Percentiles rank a stretch among this genome's conserved stretches.
phyloP scores from a whole-genome alignment of 1,284 basidiomycete species.

The Trametes hirsuta region DNA sequence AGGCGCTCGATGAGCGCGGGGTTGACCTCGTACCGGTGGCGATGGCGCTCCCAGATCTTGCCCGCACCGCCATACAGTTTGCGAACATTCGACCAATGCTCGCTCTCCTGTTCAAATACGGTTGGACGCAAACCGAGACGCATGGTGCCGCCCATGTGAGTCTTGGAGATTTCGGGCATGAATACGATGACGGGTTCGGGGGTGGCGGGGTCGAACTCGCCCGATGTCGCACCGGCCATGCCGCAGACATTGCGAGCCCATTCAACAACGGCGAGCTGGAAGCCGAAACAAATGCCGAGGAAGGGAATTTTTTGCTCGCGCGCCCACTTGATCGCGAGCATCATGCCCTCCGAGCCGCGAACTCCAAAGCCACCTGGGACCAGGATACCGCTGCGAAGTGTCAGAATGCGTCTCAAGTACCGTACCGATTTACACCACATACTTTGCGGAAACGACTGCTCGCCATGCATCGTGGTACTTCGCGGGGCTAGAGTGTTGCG shows the following conservation, averaged over 20 bases:
- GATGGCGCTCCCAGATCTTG: slow-evolving; percentile 95
- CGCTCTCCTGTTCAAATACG: slow-evolving; percentile 72
- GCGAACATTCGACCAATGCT: slow-evolving; percentile 70
- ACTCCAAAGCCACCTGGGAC: slow-evolving; percentile 95
- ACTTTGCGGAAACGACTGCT: slow-evolving; percentile 82
- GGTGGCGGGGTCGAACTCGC: slow-evolving; percentile 72
- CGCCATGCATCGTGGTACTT: slow-evolving; percentile 97
- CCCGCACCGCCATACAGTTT: slow-evolving; percentile 85
- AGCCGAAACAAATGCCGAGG: slow-evolving; percentile 96
- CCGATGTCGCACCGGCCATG: slow-evolving; percentile 82
- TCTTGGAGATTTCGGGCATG: slow-evolving; percentile 99
- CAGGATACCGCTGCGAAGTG: slow-evolving; percentile 76
- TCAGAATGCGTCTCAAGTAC: slow-evolving; percentile 7
- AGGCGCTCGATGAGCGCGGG: slow-evolving; percentile 83
- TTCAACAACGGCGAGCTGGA: slow-evolving; percentile 97
- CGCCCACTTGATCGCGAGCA: slow-evolving; percentile 95
- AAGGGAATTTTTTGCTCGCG: slow-evolving; percentile 95
- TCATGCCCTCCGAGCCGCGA: slow-evolving; percentile 97
- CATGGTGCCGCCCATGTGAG: slow-evolving; percentile 99
- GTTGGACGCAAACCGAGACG: slow-evolving; percentile 94
- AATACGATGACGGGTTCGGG: slow-evolving; percentile 87
- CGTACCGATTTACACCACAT: slow-evolving; percentile 49
- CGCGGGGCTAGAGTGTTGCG: slow-evolving; percentile 80
- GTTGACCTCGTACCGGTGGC: slow-evolving; percentile 98
- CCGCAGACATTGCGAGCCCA: slow-evolving; percentile 90